phyloP scores from a whole-genome alignment of 352 stramenopile species.

The Globisporangium paroecandrum region DNA sequence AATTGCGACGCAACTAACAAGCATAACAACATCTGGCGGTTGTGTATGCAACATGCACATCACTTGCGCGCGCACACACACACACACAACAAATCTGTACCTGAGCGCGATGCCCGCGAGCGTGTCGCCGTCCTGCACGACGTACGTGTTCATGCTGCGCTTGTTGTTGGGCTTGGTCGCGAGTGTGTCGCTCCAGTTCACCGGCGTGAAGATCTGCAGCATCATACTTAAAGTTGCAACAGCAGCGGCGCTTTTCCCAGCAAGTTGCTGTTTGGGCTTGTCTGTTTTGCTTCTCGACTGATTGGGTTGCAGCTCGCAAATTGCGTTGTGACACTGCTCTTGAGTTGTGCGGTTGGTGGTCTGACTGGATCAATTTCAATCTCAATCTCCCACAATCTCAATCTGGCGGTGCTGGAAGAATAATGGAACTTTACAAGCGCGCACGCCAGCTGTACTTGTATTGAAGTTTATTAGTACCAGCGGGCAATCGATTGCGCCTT shows the following conservation, averaged over 20 bases:
- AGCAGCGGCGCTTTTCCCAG: neutral
- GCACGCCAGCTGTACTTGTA: neutral
- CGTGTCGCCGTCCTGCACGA: conserved; percentile 43
- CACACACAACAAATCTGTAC: conserved; percentile 15
- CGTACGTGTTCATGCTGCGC: conserved; percentile 23
- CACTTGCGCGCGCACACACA: no score
- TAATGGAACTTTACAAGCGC: neutral
- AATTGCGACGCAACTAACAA: neutral
- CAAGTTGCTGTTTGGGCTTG: neutral
- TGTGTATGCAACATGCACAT: neutral
- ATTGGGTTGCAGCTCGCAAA: conserved; percentile 1
- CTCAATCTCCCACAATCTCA: neutral
- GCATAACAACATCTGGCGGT: neutral
- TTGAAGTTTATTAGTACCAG: neutral
- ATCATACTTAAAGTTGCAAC: conserved; percentile 12
- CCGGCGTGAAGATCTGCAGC: conserved; percentile 36
- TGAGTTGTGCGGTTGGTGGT: neutral
- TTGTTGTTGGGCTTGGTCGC: conserved; percentile 8
- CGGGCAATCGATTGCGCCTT: neutral
- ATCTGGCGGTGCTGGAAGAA: neutral
- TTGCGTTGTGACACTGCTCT: neutral
- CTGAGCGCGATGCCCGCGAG: conserved; percentile 38
- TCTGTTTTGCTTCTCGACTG: neutral
- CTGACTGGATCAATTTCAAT: neutral
- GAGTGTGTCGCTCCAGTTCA: conserved; percentile 29